Conservation (phyloP, 805 yeast species). For the Teunomyces atbi region DNA sequence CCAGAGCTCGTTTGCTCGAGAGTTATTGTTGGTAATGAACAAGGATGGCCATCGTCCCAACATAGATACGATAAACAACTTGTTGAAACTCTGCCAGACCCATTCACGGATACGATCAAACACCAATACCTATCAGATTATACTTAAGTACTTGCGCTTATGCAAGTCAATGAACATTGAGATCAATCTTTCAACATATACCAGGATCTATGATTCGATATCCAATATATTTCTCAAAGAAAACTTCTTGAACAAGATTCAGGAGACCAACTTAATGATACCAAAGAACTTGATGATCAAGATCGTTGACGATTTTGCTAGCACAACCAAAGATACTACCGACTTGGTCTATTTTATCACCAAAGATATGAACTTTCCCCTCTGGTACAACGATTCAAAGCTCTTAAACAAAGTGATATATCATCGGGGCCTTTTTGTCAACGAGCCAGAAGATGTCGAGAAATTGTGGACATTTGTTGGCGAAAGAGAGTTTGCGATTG, state of each 20-base stretch:
- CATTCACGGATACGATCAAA: slow-evolving; percentile 33
- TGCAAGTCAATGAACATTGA: slow-evolving; percentile 23
- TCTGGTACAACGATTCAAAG: slow-evolving; percentile 30
- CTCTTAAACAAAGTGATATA: slow-evolving; percentile 28
- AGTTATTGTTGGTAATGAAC: slow-evolving; percentile 38
- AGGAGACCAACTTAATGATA: slow-evolving; percentile 31
- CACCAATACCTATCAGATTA: slow-evolving; percentile 30
- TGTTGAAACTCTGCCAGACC: slow-evolving; percentile 28
- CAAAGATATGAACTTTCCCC: slow-evolving; percentile 24
- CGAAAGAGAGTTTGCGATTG: slow-evolving; percentile 1
- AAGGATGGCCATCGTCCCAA: slow-evolving; percentile 42
- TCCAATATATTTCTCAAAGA: slow-evolving; percentile 40
- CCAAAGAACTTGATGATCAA: slow-evolving; percentile 27
- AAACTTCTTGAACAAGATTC: slow-evolving; percentile 30
- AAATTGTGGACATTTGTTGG: slow-evolving; percentile 7
- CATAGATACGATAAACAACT: slow-evolving; percentile 38
- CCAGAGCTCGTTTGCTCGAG: slow-evolving; percentile 41
- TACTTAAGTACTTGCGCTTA: slow-evolving; percentile 30
- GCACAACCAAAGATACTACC: slow-evolving; percentile 22
- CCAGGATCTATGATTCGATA: slow-evolving; percentile 36
- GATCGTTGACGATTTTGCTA: slow-evolving; percentile 35
- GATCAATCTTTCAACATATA: slow-evolving; percentile 35
- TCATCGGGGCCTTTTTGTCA: slow-evolving; percentile 6
- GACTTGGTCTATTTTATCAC: slow-evolving; percentile 36
- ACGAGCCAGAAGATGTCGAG: slow-evolving; percentile 4